A percentile compares a stretch with the other conserved stretches of the same genome.
phyloP scores from a whole-genome alignment of 208 protist genomes.

The Acanthamoeba rhysodes region DNA sequence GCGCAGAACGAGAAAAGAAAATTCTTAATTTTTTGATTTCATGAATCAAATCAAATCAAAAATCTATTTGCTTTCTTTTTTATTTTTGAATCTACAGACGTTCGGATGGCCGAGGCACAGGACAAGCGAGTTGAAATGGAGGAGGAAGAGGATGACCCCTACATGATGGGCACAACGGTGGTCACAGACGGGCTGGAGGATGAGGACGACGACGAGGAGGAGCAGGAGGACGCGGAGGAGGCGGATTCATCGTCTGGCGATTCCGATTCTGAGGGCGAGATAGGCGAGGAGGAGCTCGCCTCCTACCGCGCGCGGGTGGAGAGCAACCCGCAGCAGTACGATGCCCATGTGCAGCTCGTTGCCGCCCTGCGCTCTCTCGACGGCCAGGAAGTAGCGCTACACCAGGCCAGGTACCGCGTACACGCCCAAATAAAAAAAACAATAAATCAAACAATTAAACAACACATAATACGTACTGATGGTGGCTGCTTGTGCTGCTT shows the following conservation, averaged over 20 bases:
- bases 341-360: constrained; percentile 38
- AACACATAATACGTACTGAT: background rate
- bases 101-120: background rate
- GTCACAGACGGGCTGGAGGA: background rate
- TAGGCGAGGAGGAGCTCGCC: constrained; percentile 40
- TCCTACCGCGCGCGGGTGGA: constrained; percentile 9
- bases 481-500: too few relatives aligned
- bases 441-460: background rate
- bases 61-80: background rate
- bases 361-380: constrained; percentile 24
- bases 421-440: background rate
- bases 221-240: background rate
- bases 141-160: background rate
- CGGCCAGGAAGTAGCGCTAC: background rate
- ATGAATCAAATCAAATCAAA: background rate
- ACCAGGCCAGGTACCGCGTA: background rate
- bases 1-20: background rate
- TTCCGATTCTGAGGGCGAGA: constrained; percentile 42
- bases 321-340: constrained; percentile 53
- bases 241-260: background rate
- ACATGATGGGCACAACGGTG: background rate
- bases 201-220: background rate
- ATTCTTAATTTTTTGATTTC: background rate
- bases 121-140: background rate
- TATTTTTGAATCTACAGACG: too few relatives aligned